Percentiles rank a stretch among this genome's conserved stretches.
Evolutionary conservation across 441 rosid genomes (phyloP).

Genomic region (Bocquillonia castaneifolia): DNA sequence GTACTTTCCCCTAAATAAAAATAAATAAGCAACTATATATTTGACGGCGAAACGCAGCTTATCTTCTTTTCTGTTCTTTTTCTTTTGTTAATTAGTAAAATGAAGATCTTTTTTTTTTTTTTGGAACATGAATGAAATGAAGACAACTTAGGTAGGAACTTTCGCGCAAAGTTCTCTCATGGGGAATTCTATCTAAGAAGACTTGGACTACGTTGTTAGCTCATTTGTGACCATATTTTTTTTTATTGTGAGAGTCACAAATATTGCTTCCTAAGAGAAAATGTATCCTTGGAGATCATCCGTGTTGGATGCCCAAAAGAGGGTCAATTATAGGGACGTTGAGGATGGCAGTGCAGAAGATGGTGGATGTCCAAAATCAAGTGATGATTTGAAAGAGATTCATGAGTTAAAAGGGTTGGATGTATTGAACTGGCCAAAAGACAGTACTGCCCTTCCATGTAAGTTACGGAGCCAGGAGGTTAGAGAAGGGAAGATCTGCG

Average conservation of each 20-base stretch:
- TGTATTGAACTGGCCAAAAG: not conserved
- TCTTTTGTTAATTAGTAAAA: too few species aligned
- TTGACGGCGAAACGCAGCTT: too few species aligned
- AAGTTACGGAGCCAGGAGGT: slow-evolving; percentile 6
- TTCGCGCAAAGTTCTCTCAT: not conserved
- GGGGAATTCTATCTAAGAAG: not conserved
- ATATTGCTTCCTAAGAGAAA: not conserved
- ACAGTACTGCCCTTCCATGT: not conserved
- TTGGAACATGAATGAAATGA: too few species aligned
- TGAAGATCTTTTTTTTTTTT: too few species aligned
- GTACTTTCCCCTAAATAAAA: too few species aligned
- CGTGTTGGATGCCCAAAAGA: not conserved
- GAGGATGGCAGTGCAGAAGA: not conserved
- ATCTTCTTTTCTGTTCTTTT: too few species aligned
- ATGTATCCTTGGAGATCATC: not conserved
- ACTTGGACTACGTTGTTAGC: not conserved
- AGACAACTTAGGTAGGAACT: not conserved
- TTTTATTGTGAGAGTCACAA: not conserved
- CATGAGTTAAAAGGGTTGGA: not conserved
- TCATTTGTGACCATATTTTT: not conserved
- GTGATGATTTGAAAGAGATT: not conserved
- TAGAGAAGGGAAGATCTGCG: slow-evolving; percentile 12
- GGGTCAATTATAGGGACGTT: not conserved
- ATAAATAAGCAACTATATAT: too few species aligned
- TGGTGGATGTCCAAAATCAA: not conserved